Evolutionary conservation across 2,329 filamentous ascomycete genomes (phyloP), one percentile per base, ranked within the genome.

Genomic region (Pseudogymnoascus verrucosus): DNA sequence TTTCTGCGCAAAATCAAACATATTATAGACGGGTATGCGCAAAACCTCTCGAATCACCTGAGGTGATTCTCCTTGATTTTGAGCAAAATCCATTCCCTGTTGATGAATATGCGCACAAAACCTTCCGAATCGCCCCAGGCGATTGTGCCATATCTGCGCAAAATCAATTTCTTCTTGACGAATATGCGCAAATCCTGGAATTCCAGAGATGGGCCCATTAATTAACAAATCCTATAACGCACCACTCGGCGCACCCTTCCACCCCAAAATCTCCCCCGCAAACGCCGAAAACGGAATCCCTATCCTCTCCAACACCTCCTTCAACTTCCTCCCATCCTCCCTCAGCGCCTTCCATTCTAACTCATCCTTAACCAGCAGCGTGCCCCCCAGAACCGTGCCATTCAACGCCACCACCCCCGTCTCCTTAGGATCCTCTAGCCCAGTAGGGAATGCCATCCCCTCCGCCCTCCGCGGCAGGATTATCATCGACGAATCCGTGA

Each of bases 351-450:
- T 75, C 83, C 84, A 87, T 72, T 87, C 84, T 2, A 71, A 74
- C 68, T 82, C 74, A 28, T 72, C 84, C 75, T 87, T 88, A 14
- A 88, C 85, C 62, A 88, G 74, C 26, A 84, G 82, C 8, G 85
- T 88, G 5, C 85, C 85, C 8, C 84, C 85, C 66, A 88, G 71
- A n/a, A 88, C 73, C 0, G 85, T 87, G 2, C 85, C 85, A 62
- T 88, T 88, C 36, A 88, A 73, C 16, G 81, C 75, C 34, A 86
- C 64, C 23, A 69, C 72, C 0, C 82, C 83, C 1, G 77, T 71
- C 7, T 72, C 67, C 1, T 73, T 70, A 2, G 71, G 73, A 2
- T 61, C 59, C 64, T 69, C 65, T 36, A 67, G 42, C 60, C 73
- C 67, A 36, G 70, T 63, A 34, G 62, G 28, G 1, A 76, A 68